A percentile compares a stretch with the other conserved stretches of the same genome.
Conservation (phyloP, 257 asterid species). For the Solanum stenotomum region DNA sequence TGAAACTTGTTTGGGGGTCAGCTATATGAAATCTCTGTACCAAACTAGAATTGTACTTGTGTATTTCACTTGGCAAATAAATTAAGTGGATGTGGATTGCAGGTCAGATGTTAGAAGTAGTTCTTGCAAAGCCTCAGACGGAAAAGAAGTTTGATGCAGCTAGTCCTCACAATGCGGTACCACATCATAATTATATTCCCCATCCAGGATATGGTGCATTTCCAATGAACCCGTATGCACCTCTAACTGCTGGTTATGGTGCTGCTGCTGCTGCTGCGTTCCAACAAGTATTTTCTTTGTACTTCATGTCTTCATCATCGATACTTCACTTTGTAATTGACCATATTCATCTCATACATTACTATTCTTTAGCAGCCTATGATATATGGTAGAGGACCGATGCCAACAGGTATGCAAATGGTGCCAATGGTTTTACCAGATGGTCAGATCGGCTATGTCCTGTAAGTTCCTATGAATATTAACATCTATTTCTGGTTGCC, state of each 20-base stretch:
- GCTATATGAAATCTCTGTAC: neutral
- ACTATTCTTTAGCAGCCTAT: conserved; percentile 54
- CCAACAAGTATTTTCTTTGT: conserved; percentile 56
- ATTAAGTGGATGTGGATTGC: conserved; percentile 12
- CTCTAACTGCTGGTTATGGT: conserved; percentile 60
- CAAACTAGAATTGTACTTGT: neutral
- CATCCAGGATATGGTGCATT: conserved; percentile 76
- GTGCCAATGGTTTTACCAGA: conserved; percentile 98
- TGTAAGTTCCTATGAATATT: conserved; percentile 45
- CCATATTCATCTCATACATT: neutral
- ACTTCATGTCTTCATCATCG: neutral
- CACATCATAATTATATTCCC: conserved; percentile 60
- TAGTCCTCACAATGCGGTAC: conserved; percentile 41
- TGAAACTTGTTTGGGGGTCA: neutral
- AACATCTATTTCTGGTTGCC: neutral
- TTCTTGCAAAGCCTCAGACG: conserved; percentile 93
- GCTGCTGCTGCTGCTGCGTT: conserved; percentile 47
- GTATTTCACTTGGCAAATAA: neutral
- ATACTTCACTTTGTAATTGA: neutral
- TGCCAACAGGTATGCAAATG: conserved; percentile 99
- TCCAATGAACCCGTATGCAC: conserved; percentile 69
- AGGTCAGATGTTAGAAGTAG: conserved; percentile 82
- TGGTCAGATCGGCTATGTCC: conserved; percentile 94
- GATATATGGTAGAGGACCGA: conserved; percentile 94
- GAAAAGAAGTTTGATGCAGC: conserved; percentile 68